phyloP scores from a whole-genome alignment of 2,329 filamentous ascomycete species.

The Aspergillus sclerotialis region DNA sequence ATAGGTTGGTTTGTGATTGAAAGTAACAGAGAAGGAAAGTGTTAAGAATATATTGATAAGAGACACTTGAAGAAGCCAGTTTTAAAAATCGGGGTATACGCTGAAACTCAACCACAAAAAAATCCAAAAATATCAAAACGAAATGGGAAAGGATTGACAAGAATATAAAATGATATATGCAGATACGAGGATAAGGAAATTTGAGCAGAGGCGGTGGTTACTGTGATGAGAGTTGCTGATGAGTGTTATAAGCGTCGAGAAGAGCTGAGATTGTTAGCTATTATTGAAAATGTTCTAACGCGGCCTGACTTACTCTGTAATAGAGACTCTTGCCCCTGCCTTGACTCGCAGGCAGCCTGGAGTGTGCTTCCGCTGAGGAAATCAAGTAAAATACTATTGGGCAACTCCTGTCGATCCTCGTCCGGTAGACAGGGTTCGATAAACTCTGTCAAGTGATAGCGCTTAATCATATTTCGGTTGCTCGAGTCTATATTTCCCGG shows the following conservation, averaged over 20 bases:
- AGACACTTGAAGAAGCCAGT: not conserved
- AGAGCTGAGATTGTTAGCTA: conserved; percentile 27
- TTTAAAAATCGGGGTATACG: not conserved
- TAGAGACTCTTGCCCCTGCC: conserved; percentile 45
- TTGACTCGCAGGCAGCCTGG: conserved; percentile 57
- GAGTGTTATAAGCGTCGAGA: conserved; percentile 33
- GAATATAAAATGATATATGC: conserved; percentile 2
- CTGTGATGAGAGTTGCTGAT: conserved; percentile 16
- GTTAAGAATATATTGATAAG: not conserved
- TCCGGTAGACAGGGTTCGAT: conserved; percentile 73
- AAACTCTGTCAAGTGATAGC: conserved; percentile 83
- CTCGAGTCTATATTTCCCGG: conserved; percentile 57
- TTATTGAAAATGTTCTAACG: not conserved
- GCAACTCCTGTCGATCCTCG: conserved; percentile 84
- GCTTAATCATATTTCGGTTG: conserved; percentile 60
- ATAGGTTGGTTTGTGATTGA: conserved; percentile 5
- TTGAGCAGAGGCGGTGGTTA: conserved; percentile 4
- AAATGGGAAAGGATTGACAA: conserved; percentile 6
- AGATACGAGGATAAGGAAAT: too few relatives aligned
- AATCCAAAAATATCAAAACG: conserved; percentile 4
- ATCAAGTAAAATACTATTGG: conserved; percentile 68
- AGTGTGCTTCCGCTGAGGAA: conserved; percentile 56
- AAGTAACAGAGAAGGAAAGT: too few relatives aligned
- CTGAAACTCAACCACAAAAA: conserved; percentile 2
- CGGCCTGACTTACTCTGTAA: conserved; percentile 39